These are phyloP conservation scores for Abortiporus biennis DNA, from an alignment of 1,284 basidiomycete genomes.

Conservation along the genomic window DNA sequence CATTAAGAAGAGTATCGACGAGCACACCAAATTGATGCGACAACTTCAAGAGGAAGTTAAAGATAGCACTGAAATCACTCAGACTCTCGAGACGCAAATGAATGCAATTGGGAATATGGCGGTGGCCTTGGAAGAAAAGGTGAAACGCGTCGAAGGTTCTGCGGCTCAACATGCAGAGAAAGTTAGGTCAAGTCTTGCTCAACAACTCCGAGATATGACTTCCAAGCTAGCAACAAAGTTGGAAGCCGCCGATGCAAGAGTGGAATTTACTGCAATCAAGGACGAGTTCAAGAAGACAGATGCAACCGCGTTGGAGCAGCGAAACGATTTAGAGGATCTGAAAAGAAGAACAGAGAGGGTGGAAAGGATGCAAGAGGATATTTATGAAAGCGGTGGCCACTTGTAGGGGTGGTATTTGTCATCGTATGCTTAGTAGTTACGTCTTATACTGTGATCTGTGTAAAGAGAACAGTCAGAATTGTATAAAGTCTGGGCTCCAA, in stretches of 20 bases:
- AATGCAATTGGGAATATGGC: not conserved
- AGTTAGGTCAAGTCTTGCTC: too few species aligned
- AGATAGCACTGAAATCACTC: not conserved
- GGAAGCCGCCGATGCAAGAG: not conserved
- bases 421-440: too few species aligned
- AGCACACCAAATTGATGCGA: not conserved
- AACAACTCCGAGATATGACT: not conserved
- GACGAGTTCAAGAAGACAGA: not conserved
- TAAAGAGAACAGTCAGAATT: too few species aligned
- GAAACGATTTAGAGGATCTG: not conserved
- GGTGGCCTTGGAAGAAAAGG: constrained; percentile 2
- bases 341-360: not conserved
- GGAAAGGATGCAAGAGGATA: too few species aligned
- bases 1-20: not conserved
- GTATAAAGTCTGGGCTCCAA: too few species aligned
- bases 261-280: too few species aligned
- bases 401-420: too few species aligned
- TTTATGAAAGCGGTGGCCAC: too few species aligned
- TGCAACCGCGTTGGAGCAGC: not conserved
- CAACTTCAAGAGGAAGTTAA: not conserved
- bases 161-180: too few species aligned
- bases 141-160: not conserved
- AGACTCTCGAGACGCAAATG: not conserved
- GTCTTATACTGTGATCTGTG: too few species aligned
- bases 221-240: not conserved